Evolutionary conservation across 139 green algal genomes (phyloP), one percentile per base, ranked within the genome.

Genomic region (Limnomonas spitsbergensis): DNA sequence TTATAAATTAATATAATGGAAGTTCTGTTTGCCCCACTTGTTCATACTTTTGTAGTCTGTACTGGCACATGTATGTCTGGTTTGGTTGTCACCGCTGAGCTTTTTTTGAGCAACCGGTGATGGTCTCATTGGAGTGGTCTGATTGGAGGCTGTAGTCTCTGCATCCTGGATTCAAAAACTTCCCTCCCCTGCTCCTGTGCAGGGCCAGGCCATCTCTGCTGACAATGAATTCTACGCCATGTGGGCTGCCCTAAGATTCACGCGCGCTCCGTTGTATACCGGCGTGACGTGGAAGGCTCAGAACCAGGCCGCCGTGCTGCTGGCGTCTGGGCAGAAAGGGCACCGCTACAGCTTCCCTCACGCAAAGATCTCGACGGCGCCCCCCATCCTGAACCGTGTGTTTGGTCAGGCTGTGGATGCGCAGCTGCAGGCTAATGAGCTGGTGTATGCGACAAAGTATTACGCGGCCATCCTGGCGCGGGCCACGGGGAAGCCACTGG

Each of bases 201-300:
- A 77, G 70, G 70, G 70, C 9, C 70, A 77, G 32, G 70, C 70
- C 27, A 77, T 77, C 38, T 80, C 40, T 6, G 84, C 84, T 9
- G 87, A 91, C 76, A 89, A 91, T 40, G 87, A 91, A 78, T 91
- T 91, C 76, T 91, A 89, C 34, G 87, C 87, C n/a, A 91, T 91
- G 53, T 91, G 87, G 87, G 82, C 87, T 26, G 87, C 87, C 31
- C 76, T 91, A 29, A 84, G 87, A 61, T 91, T 91, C 80, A 91
- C 87, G 29, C 82, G 87, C 14, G 87, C 87, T 2, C 87, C 87
- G 0, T 76, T 91, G 34, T 91, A 91, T 78, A 91, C 87, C 3
- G 87, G 87, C 54, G 84, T 89, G 7, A 91, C 84, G 0, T 89
- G 87, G 87, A 89, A 91, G 82, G 84, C 87, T 24, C 84, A 91